Percentiles rank a stretch among this genome's conserved stretches.
Evolutionary conservation across 495 filamentous ascomycete genomes (phyloP).

Genomic region (Aspergillus coremiiformis): DNA sequence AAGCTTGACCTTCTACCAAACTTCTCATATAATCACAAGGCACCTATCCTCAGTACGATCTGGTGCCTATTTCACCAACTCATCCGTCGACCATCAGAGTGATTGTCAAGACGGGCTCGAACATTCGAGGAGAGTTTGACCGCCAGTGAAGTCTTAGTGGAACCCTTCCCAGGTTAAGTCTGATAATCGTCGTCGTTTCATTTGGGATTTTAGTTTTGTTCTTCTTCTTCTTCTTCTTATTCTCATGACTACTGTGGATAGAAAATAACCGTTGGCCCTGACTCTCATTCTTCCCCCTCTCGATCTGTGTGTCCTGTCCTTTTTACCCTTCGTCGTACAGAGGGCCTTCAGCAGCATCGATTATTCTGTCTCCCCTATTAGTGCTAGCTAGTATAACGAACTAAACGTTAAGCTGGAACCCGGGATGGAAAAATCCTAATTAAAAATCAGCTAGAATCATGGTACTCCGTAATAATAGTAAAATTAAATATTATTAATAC

Average conservation of each 20-base stretch:
- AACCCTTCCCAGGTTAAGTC: conserved; percentile 5
- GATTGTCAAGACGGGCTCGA: conserved; percentile 15
- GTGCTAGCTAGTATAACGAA: neutral
- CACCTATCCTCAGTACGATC: neutral
- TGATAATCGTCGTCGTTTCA: conserved; percentile 7
- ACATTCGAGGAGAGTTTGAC: conserved; percentile 15
- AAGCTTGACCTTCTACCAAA: neutral
- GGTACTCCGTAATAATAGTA: conserved; percentile 3
- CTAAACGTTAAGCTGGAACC: neutral
- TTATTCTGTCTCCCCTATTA: neutral
- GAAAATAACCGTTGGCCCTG: neutral
- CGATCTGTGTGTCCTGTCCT: neutral
- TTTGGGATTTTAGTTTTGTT: conserved; percentile 1
- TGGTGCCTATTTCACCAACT: conserved; percentile 4
- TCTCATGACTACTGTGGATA: neutral
- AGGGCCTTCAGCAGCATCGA: neutral
- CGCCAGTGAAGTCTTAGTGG: conserved; percentile 18
- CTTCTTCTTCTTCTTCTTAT: neutral
- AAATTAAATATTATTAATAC: conserved; percentile 7
- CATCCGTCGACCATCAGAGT: conserved; percentile 10
- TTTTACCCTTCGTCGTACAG: neutral
- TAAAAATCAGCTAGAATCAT: conserved; percentile 1
- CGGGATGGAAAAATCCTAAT: conserved; percentile 3
- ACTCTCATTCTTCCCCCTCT: neutral
- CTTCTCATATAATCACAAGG: neutral